Evolutionary conservation across 2,329 filamentous ascomycete species (phyloP).

Genomic region (Sporothrix sp.): DNA sequence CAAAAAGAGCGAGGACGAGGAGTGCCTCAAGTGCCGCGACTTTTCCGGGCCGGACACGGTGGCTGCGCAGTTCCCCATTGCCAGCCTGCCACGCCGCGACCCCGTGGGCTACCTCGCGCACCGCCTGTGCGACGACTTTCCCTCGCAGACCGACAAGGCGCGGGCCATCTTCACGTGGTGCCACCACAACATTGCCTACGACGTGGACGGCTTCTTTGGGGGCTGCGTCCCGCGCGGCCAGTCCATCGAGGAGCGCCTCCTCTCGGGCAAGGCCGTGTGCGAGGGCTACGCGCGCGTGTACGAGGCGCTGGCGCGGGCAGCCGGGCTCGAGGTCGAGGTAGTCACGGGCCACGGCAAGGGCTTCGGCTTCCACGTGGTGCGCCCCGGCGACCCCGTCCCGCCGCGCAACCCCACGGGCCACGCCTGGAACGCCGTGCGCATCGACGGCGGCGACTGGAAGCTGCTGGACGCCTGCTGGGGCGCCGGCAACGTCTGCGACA

Average conservation of each 20-base stretch:
- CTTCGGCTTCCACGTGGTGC: conserved; percentile 56
- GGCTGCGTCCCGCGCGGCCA: conserved; percentile 52
- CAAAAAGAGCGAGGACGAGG: conserved; percentile 18
- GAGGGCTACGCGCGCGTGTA: conserved; percentile 84
- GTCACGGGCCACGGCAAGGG: conserved; percentile 80
- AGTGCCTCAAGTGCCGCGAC: conserved; percentile 78
- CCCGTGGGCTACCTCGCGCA: conserved; percentile 67
- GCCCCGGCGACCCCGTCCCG: conserved; percentile 56
- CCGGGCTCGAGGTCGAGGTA: conserved; percentile 68
- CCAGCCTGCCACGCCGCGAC: conserved; percentile 55
- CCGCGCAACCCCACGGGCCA: conserved; percentile 55
- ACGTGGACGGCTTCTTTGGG: conserved; percentile 68
- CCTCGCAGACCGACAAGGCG: conserved; percentile 80
- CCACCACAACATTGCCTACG: conserved; percentile 86
- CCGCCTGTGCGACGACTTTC: conserved; percentile 68
- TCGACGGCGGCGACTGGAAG: conserved; percentile 85
- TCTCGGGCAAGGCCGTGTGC: conserved; percentile 75
- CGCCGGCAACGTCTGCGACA: conserved; percentile 56
- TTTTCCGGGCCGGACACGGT: conserved; percentile 74
- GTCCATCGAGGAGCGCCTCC: conserved; percentile 63
- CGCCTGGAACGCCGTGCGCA: conserved; percentile 87
- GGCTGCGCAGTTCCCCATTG: conserved; percentile 64
- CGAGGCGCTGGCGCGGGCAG: conserved; percentile 64
- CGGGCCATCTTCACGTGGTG: conserved; percentile 90
- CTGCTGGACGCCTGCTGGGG: conserved; percentile 91